Evolutionary conservation across 495 filamentous ascomycete genomes (phyloP).

Genomic region (Tuber aestivum): DNA sequence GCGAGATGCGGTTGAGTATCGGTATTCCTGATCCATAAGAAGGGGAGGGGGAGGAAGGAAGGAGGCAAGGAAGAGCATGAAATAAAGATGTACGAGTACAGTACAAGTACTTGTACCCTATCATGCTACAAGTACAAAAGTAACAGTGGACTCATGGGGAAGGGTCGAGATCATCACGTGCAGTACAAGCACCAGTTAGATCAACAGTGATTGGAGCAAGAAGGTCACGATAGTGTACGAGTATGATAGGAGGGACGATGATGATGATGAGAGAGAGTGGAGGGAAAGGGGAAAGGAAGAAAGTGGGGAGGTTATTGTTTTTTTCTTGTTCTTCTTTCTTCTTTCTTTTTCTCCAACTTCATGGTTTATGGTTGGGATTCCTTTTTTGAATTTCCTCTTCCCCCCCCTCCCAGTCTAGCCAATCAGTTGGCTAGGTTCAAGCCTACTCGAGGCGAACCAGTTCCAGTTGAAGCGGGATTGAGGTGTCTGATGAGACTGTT

Average conservation of each 20-base stretch:
- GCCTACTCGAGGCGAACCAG: neutral
- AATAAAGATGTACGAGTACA: neutral
- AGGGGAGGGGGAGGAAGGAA: neutral
- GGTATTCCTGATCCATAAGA: neutral
- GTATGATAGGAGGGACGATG: neutral
- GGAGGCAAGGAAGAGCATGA: neutral
- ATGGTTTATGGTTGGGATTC: conserved; percentile 21
- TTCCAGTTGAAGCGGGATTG: conserved; percentile 12
- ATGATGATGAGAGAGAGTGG: neutral
- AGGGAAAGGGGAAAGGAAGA: neutral
- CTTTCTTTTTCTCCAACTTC: neutral
- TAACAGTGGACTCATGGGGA: neutral
- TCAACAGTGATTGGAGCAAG: too few species aligned
- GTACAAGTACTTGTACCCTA: too few species aligned
- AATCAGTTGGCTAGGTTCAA: neutral
- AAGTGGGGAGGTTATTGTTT: neutral
- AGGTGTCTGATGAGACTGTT: conserved; percentile 21
- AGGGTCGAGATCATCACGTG: neutral
- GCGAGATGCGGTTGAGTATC: neutral
- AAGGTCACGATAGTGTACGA: too few species aligned
- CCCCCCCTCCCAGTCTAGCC: neutral
- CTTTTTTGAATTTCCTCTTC: neutral
- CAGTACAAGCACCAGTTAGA: neutral
- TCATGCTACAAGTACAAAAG: too few species aligned
- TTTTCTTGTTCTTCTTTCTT: conserved; percentile 7